Evolutionary conservation across 2,329 filamentous ascomycete species (phyloP).

Genomic region (Cordyceps sp.): DNA sequence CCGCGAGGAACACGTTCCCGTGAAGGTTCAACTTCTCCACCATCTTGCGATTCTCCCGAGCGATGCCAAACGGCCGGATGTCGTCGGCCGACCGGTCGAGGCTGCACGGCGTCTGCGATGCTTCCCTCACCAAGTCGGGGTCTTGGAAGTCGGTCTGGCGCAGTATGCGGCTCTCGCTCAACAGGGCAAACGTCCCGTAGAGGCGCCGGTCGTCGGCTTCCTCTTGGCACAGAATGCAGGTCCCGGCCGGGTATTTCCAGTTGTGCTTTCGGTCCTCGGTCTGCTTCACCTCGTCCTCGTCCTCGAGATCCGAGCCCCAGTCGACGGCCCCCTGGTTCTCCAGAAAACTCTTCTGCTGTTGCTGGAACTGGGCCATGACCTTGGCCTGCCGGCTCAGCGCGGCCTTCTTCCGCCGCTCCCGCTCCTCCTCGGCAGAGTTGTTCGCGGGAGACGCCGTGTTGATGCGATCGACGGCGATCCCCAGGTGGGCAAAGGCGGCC

Average conservation of each 20-base stretch:
- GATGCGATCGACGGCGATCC: slow-evolving; percentile 59
- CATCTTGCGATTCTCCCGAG: slow-evolving; percentile 65
- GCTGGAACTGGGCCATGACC: slow-evolving; percentile 96
- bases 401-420: slow-evolving; percentile 75
- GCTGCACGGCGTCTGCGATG: slow-evolving; percentile 57
- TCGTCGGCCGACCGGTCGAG: slow-evolving; percentile 74
- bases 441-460: slow-evolving; percentile 69
- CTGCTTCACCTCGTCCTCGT: slow-evolving; percentile 42
- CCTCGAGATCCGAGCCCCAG: slow-evolving; percentile 68
- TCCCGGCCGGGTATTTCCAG: slow-evolving; percentile 85
- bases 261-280: slow-evolving; percentile 44
- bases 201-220: slow-evolving; percentile 78
- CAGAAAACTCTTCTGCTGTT: slow-evolving; percentile 91
- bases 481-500: slow-evolving; percentile 43
- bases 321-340: slow-evolving; percentile 75
- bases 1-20: slow-evolving; percentile 54
- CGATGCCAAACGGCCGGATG: slow-evolving; percentile 78
- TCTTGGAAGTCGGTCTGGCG: slow-evolving; percentile 76
- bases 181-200: slow-evolving; percentile 84
- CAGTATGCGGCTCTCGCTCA: slow-evolving; percentile 73
- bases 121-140: slow-evolving; percentile 70
- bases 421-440: slow-evolving; percentile 51
- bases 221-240: slow-evolving; percentile 93
- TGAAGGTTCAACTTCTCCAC: slow-evolving; percentile 61
- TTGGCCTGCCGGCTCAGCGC: slow-evolving; percentile 78